phyloP scores from a whole-genome alignment of 1,284 basidiomycete genomes.

The Nidula niveotomentosa region DNA sequence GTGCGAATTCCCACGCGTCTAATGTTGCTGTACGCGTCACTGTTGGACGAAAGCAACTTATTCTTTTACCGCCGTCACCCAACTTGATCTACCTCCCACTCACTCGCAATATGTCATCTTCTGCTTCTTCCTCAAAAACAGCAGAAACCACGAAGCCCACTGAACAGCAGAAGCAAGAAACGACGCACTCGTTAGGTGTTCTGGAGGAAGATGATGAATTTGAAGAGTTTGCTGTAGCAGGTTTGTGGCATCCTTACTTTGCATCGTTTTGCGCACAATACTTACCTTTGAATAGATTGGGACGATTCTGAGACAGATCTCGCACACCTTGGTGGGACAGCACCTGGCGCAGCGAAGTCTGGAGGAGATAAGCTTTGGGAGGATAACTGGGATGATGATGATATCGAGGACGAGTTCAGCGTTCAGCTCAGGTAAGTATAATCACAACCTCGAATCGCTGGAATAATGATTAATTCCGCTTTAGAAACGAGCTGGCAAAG shows the following conservation, averaged over 20 bases:
- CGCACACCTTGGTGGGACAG: constrained; percentile 70
- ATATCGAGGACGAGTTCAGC: constrained; percentile 97
- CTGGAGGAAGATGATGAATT: constrained; percentile 87
- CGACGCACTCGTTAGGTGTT: constrained; percentile 56
- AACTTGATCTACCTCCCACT: neutral
- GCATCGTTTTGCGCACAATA: neutral
- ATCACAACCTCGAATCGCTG: constrained; percentile 1
- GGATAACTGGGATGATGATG: constrained; percentile 99
- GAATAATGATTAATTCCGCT: neutral
- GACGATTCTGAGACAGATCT: constrained; percentile 82
- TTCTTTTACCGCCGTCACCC: neutral
- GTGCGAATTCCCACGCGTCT: constrained; percentile 17
- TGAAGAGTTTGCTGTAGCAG: constrained; percentile 77
- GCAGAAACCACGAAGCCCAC: constrained; percentile 24
- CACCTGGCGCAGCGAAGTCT: constrained; percentile 71
- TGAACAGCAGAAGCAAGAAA: constrained; percentile 26
- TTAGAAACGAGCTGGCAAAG: constrained; percentile 68
- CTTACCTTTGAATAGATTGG: constrained; percentile 59
- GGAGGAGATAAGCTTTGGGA: constrained; percentile 92
- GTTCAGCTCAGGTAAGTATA: constrained; percentile 83
- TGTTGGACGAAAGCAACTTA: neutral
- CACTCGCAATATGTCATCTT: constrained; percentile 21
- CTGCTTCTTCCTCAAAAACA: constrained; percentile 31
- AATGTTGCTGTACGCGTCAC: constrained; percentile 13
- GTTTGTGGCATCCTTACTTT: constrained; percentile 30